These are phyloP conservation scores for Fusarium penzigii DNA, from an alignment of 2,329 filamentous ascomycete genomes.

Conservation along the genomic window DNA sequence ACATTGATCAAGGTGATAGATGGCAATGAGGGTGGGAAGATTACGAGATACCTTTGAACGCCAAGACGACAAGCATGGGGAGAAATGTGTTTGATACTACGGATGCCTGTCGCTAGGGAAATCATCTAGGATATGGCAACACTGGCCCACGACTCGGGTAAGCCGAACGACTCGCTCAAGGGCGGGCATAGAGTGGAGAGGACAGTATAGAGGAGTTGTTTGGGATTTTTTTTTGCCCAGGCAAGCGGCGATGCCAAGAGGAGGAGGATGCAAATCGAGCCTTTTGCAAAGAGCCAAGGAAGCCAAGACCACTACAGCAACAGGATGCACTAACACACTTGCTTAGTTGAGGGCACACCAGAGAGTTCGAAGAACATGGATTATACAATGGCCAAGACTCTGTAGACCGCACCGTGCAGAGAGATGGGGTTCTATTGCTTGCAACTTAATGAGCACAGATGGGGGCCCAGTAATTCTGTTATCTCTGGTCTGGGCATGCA, in stretches of 20 bases:
- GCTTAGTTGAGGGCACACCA: background rate
- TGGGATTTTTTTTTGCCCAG: slow-evolving; percentile 26
- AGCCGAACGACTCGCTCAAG: slow-evolving; percentile 7
- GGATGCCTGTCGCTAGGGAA: slow-evolving; percentile 4
- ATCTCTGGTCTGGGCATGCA: slow-evolving; percentile 17
- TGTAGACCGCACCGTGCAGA: background rate
- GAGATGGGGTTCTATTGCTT: background rate
- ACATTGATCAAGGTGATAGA: slow-evolving; percentile 8
- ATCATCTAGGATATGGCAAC: slow-evolving; percentile 6
- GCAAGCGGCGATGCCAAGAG: slow-evolving; percentile 24
- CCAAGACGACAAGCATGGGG: slow-evolving; percentile 22
- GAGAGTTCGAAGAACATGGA: background rate
- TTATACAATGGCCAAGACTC: background rate
- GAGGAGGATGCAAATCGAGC: slow-evolving; percentile 12
- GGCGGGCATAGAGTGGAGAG: slow-evolving; percentile 18
- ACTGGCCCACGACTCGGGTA: slow-evolving; percentile 15
- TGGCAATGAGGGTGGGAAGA: slow-evolving; percentile 20
- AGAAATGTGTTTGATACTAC: slow-evolving; percentile 1
- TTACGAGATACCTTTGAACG: slow-evolving; percentile 19
- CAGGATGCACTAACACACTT: background rate
- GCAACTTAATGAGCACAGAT: slow-evolving; percentile 5
- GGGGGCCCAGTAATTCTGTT: slow-evolving; percentile 14
- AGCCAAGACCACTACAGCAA: background rate
- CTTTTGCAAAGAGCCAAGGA: slow-evolving; percentile 16
- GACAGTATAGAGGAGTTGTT: slow-evolving; percentile 9